These are phyloP conservation scores for Lactifluus subvellereus DNA, from an alignment of 768 basidiomycete species.

Conservation along the genomic window DNA sequence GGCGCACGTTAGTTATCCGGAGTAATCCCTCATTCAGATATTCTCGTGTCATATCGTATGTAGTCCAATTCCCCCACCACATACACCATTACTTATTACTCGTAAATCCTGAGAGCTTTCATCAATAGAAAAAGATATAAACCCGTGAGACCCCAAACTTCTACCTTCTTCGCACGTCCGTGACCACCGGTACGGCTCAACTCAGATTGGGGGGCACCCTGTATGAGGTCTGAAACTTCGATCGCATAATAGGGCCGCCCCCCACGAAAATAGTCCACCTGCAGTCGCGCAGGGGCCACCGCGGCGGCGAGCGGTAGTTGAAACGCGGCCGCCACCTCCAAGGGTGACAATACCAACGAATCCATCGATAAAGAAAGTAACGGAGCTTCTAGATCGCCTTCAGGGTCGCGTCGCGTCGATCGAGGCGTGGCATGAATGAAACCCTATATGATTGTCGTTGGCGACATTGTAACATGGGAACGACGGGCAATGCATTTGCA, in stretches of 20 bases:
- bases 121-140: conserved; percentile 71
- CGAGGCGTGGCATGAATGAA: conserved; percentile 28
- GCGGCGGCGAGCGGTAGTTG: conserved; percentile 60
- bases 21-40: background rate
- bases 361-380: conserved; percentile 56
- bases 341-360: conserved; percentile 45
- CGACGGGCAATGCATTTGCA: conserved; percentile 18
- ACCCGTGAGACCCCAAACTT: conserved; percentile 81
- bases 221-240: conserved; percentile 56
- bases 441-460: conserved; percentile 24
- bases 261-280: conserved; percentile 50
- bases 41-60: conserved; percentile 5
- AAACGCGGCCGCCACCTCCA: conserved; percentile 65
- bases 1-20: background rate
- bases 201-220: conserved; percentile 23
- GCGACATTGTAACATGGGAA: background rate
- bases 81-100: conserved; percentile 31
- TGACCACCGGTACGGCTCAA: conserved; percentile 40
- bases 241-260: conserved; percentile 57
- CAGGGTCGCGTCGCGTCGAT: conserved; percentile 7
- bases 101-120: conserved; percentile 46
- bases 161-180: conserved; percentile 44
- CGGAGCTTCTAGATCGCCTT: conserved; percentile 34
- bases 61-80: background rate
- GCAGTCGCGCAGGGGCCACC: conserved; percentile 43